These are phyloP conservation scores for Aspergillus hancockii DNA, from an alignment of 495 filamentous ascomycete genomes.

Conservation along the genomic window DNA sequence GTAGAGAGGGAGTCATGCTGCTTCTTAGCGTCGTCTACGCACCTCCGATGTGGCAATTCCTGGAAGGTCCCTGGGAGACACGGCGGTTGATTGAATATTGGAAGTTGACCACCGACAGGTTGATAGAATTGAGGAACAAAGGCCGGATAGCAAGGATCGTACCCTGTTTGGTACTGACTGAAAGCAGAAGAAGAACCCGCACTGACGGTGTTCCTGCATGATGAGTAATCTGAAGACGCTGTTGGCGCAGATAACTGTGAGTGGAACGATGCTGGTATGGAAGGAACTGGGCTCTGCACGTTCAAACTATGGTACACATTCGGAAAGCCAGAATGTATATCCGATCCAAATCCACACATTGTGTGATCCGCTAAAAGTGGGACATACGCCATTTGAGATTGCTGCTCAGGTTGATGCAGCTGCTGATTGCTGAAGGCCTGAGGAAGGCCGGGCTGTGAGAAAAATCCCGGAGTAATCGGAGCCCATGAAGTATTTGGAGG, in stretches of 20 bases:
- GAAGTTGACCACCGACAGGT: background rate
- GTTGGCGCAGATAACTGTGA: constrained; percentile 8
- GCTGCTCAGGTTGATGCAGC: constrained; percentile 5
- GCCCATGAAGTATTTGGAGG: constrained; percentile 3
- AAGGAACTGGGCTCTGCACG: constrained; percentile 7
- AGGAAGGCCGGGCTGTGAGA: background rate
- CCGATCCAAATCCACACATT: constrained; percentile 8
- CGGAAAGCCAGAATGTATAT: constrained; percentile 14
- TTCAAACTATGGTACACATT: constrained; percentile 16
- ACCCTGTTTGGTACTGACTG: constrained; percentile 15
- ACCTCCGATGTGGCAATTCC: constrained; percentile 13
- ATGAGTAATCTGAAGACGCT: constrained; percentile 9
- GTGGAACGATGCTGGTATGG: constrained; percentile 14
- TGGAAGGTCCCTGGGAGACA: constrained; percentile 7
- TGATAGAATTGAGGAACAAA: constrained; percentile 16
- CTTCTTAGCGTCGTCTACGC: constrained; percentile 27
- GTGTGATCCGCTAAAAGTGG: constrained; percentile 7
- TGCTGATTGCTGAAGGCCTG: constrained; percentile 8
- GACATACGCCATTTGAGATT: constrained; percentile 2
- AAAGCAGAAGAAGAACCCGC: constrained; percentile 7
- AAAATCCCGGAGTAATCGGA: background rate
- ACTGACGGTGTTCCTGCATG: constrained; percentile 10
- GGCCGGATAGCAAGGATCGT: constrained; percentile 9
- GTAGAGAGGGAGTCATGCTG: constrained; percentile 29
- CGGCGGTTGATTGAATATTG: constrained; percentile 12